phyloP scores from a whole-genome alignment of 1,284 basidiomycete genomes.

The Leccinum variabile region DNA sequence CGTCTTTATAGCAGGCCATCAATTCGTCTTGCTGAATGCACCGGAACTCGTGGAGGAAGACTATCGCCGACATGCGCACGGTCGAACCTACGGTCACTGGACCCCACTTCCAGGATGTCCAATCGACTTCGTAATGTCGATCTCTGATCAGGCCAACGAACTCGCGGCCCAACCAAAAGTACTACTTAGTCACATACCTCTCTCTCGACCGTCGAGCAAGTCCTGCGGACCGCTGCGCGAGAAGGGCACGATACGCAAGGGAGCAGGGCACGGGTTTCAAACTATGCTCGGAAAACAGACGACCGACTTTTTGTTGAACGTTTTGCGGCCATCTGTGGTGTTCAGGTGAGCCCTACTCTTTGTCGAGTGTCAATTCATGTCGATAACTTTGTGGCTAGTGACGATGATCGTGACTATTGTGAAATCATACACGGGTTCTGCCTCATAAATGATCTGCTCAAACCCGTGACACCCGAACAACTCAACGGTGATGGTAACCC shows the following conservation, averaged over 20 bases:
- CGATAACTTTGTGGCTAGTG: no score
- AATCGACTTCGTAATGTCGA: slow-evolving; percentile 64
- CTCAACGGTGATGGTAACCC: no score
- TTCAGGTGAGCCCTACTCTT: slow-evolving; percentile 57
- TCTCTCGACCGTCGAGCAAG: slow-evolving; percentile 70
- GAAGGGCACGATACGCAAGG: slow-evolving; percentile 68
- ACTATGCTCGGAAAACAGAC: slow-evolving; percentile 59
- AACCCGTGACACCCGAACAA: no score
- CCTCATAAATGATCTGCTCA: no score
- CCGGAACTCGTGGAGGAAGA: slow-evolving; percentile 82
- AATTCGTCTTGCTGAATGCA: slow-evolving; percentile 73
- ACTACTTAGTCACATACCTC: slow-evolving; percentile 81
- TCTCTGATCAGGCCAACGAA: slow-evolving; percentile 38
- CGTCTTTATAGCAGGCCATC: slow-evolving; percentile 65
- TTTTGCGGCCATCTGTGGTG: slow-evolving; percentile 60
- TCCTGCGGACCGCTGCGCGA: slow-evolving; percentile 78
- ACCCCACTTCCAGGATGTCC: slow-evolving; percentile 55
- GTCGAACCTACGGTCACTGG: slow-evolving; percentile 55
- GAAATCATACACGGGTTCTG: no score
- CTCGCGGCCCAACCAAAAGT: slow-evolving; percentile 45
- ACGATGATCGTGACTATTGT: no score
- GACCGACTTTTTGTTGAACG: slow-evolving; percentile 31
- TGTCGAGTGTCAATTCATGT: no score
- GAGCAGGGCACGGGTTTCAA: slow-evolving; percentile 81
- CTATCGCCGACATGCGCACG: slow-evolving; percentile 53